Conservation (phyloP, 208 protist species). For the Porcisia deanei region DNA sequence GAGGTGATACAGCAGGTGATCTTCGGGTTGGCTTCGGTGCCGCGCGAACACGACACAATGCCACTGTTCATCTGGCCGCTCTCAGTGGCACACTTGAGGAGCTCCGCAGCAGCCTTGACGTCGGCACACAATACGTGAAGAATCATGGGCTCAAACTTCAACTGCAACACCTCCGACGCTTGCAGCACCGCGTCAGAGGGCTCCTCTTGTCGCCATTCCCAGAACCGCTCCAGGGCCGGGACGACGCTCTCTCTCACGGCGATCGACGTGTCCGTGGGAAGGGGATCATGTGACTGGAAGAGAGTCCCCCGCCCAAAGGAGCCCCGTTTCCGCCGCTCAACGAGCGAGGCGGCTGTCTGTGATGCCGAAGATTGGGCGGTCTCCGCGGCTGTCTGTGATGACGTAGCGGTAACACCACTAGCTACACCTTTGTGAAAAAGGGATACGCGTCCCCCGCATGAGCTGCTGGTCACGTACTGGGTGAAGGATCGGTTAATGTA, state of each 20-base stretch:
- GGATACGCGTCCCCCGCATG: constrained; percentile 67
- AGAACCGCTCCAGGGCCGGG: constrained; percentile 46
- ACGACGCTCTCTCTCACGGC: constrained; percentile 25
- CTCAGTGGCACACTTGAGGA: constrained; percentile 76
- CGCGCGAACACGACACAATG: constrained; percentile 67
- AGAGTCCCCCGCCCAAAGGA: constrained; percentile 59
- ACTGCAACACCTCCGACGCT: constrained; percentile 67
- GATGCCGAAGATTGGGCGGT: neutral
- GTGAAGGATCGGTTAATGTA: constrained; percentile 59
- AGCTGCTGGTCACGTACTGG: constrained; percentile 83
- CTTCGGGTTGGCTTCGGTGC: constrained; percentile 49
- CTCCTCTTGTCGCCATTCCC: constrained; percentile 42
- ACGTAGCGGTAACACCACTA: neutral
- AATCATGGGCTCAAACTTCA: constrained; percentile 90
- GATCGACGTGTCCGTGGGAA: constrained; percentile 29
- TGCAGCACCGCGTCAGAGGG: constrained; percentile 15
- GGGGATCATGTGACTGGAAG: constrained; percentile 74
- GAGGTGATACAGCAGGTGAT: constrained; percentile 85
- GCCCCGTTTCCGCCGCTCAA: constrained; percentile 60
- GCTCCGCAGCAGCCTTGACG: constrained; percentile 46
- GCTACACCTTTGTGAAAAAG: constrained; percentile 72
- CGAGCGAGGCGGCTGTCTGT: neutral
- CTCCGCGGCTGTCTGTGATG: neutral
- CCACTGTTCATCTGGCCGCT: constrained; percentile 80
- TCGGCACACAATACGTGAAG: constrained; percentile 72